Evolutionary conservation across 441 rosid genomes (phyloP).

Genomic region (Aquilaria agallochum): DNA sequence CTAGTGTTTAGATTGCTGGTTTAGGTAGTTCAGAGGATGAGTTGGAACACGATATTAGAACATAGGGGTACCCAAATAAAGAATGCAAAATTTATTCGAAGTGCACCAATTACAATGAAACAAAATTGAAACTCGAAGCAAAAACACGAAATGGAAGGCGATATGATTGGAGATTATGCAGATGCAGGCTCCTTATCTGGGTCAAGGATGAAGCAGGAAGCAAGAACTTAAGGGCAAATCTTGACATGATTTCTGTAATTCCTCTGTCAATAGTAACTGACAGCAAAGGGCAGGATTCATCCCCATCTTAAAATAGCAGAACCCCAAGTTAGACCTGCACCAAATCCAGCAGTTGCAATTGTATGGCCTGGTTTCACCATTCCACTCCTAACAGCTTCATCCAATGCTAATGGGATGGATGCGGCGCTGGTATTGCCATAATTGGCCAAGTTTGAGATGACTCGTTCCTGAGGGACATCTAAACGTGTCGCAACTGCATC

Average conservation of each 20-base stretch:
- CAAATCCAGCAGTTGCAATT: conserved; percentile 84
- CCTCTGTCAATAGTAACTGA: conserved; percentile 5
- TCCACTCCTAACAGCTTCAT: conserved; percentile 86
- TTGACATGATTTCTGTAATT: conserved; percentile 9
- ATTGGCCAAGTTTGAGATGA: conserved; percentile 78
- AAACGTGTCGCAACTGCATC: conserved; percentile 84
- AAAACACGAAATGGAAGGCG: conserved; percentile 11
- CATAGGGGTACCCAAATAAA: conserved; percentile 3
- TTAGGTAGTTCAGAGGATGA: no score
- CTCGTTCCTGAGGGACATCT: conserved; percentile 64
- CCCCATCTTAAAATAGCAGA: conserved; percentile 87
- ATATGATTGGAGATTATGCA: conserved; percentile 13
- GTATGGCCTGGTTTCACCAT: conserved; percentile 79
- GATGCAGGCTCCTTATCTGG: conserved; percentile 11
- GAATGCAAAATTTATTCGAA: conserved; percentile 21
- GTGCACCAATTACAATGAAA: conserved; percentile 12
- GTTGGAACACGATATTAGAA: no score
- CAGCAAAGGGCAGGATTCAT: conserved; percentile 21
- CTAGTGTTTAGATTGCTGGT: no score
- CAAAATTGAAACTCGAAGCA: neutral
- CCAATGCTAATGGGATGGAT: conserved; percentile 90
- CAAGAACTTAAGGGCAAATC: conserved; percentile 12
- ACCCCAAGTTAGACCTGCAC: conserved; percentile 97
- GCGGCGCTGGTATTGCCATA: conserved; percentile 97
- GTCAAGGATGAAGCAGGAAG: conserved; percentile 10